These are phyloP conservation scores for Penicillium corylophilum DNA, from an alignment of 2,329 filamentous ascomycete species.

Conservation along the genomic window DNA sequence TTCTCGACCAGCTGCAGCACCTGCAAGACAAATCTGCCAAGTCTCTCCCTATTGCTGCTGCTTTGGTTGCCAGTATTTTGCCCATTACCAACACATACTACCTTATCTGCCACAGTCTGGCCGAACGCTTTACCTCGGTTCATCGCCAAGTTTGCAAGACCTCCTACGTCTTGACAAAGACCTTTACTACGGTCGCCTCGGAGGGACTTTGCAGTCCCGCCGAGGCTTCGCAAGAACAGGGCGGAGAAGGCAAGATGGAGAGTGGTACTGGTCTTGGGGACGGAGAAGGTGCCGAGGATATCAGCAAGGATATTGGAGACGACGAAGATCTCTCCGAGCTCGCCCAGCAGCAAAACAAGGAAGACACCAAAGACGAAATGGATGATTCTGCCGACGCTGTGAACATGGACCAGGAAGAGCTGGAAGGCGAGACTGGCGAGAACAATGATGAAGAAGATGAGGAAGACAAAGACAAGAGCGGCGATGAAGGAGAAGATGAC, in stretches of 20 bases:
- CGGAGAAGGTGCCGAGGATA: constrained; percentile 92
- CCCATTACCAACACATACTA: constrained; percentile 77
- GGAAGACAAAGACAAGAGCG: constrained; percentile 59
- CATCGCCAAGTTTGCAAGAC: constrained; percentile 73
- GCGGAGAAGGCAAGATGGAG: constrained; percentile 76
- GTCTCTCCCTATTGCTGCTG: constrained; percentile 50
- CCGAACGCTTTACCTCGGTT: constrained; percentile 60
- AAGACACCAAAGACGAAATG: constrained; percentile 49
- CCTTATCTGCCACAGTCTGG: constrained; percentile 57
- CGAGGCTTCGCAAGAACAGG: constrained; percentile 71
- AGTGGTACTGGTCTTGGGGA: constrained; percentile 91
- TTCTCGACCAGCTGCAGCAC: constrained; percentile 48
- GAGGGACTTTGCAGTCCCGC: constrained; percentile 90
- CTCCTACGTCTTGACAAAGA: constrained; percentile 70
- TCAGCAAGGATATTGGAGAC: constrained; percentile 92
- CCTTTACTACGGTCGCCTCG: constrained; percentile 74
- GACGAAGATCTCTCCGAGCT: constrained; percentile 92
- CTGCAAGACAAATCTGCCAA: constrained; percentile 46
- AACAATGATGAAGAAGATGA: constrained; percentile 44
- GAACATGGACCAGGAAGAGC: constrained; percentile 73
- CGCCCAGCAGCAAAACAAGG: constrained; percentile 76
- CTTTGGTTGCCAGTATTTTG: constrained; percentile 60
- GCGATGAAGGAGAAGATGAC: constrained; percentile 63
- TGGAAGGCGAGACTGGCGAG: constrained; percentile 80
- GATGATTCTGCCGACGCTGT: constrained; percentile 49